Evolutionary conservation across 805 yeast species (phyloP), one percentile per base, ranked within the genome.

Genomic region (Barnettozyma sp.): DNA sequence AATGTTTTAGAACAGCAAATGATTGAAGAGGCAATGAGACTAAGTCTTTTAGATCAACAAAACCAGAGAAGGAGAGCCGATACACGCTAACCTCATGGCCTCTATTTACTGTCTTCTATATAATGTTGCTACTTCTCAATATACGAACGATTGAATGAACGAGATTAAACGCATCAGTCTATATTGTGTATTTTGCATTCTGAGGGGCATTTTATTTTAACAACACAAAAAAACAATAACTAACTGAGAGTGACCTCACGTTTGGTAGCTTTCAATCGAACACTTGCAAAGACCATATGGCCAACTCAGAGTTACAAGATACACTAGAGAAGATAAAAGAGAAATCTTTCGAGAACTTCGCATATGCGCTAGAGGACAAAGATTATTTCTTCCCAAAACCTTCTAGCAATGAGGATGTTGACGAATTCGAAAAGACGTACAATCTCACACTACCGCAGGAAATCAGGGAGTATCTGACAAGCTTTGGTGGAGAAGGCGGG

Each of bases 11-110:
- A 87, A 55, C 82, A 82, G 38, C 65, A 79, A 46, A 82, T 86
- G 95, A 66, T 87, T 33, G 82, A 82, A 48, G 88, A 84, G 52
- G 96, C 95, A 0, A 68, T 87, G 58, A 64, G 84, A 43, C 62
- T 85, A 33, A 79, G 88, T 31, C 56, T 86, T 26, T 56, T 80
- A 29, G 94, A 84, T 40, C 83, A 78, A 49, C 78, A 77, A 45
- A 76, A 75, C 27, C 58, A 80, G 35, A 62, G 60, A 32, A 36
- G 60, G 39, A 56, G 56, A 33, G 63, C 52, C 5, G 44, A 45
- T 33, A 36, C 45, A 3, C 32, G 39, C 16, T 22, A 33, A 21
- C n/a, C n/a, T n/a, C n/a, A n/a, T n/a, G n/a, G n/a, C n/a, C n/a
- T n/a, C n/a, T n/a, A n/a, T n/a, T n/a, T n/a, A n/a, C n/a, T n/a